Base-by-base conservation (phyloP, 495 filamentous ascomycete genomes). In the Aspergillus affinis region DNA sequence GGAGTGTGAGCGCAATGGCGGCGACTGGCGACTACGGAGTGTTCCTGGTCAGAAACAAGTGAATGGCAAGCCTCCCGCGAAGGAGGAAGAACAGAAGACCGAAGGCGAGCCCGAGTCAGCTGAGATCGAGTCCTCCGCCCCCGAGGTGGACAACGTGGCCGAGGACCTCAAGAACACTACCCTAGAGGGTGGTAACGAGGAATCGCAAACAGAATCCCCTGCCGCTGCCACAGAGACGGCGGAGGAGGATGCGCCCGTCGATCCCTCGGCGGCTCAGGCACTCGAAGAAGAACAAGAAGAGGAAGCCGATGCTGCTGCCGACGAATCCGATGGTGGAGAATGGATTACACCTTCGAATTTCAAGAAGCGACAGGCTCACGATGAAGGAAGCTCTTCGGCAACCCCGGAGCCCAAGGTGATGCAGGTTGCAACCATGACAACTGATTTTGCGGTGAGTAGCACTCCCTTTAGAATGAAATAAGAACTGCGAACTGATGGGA, bases 331-430 rank as follows among this genome's bases (percentile, higher is more conserved):
- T 56, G 84, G 79, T 9, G 90, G 87, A 46, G 91, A 89, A 67
- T 98, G 94, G 95, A 98, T 99, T 61, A 98, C 95, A 1, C 91
- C 95, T 2, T 85, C 86, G 48, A 98, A 98, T 75, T 82, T 98
- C 68, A 89, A 92, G 69, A 90, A 90, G 69, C 87, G 90, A 68
- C 88, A 92, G 78, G 83, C 82, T 57, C 81, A 84, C 66, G 87
- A 90, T 64, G 80, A 83, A 55, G 79, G 80, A 48, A 69, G 73
- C 19, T 72, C 76, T 6, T 72, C 79, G 4, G 70, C 82, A 26
- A 78, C 78, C 1, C 68, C 76, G 10, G 82, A 88, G 58, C 73
- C 79, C 8, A 82, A 85, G 53, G 82, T 82, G 20, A 88, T 96
- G 64, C 84, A 92, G 69, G 90, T 89, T 12, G 95, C 92, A 10